phyloP scores from a whole-genome alignment of 2,329 filamentous ascomycete genomes.

The Pezicula carpinea region DNA sequence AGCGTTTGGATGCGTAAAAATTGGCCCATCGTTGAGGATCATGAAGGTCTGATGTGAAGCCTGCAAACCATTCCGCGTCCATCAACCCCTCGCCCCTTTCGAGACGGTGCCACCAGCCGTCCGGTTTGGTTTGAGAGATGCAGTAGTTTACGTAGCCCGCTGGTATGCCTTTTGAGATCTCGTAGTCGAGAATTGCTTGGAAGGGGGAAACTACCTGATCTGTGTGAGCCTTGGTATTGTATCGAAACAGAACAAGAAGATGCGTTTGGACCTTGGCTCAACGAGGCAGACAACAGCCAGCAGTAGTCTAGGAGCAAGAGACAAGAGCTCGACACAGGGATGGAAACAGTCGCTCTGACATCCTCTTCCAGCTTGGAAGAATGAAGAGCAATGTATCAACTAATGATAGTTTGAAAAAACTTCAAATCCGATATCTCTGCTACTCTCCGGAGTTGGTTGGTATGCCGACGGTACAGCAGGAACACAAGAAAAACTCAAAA shows the following conservation, averaged over 20 bases:
- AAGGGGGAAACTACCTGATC: constrained; percentile 77
- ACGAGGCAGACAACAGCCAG: neutral
- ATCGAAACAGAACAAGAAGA: neutral
- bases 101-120: constrained; percentile 82
- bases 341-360: no score
- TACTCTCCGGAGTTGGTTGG: no score
- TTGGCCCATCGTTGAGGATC: constrained; percentile 62
- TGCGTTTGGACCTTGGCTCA: neutral
- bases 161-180: constrained; percentile 70
- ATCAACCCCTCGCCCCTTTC: constrained; percentile 79
- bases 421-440: no score
- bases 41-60: constrained; percentile 72
- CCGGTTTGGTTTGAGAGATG: constrained; percentile 72
- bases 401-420: no score
- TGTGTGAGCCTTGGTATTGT: constrained; percentile 8
- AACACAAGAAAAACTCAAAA: neutral
- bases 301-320: no score
- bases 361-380: no score
- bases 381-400: no score
- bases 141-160: constrained; percentile 88
- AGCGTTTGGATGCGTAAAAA: constrained; percentile 49
- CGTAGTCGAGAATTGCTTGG: constrained; percentile 89
- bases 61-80: constrained; percentile 68
- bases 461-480: no score
- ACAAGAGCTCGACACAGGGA: no score